Conservation (phyloP, 176 grass and related monocot genomes). For the Pontederia paniculata region DNA sequence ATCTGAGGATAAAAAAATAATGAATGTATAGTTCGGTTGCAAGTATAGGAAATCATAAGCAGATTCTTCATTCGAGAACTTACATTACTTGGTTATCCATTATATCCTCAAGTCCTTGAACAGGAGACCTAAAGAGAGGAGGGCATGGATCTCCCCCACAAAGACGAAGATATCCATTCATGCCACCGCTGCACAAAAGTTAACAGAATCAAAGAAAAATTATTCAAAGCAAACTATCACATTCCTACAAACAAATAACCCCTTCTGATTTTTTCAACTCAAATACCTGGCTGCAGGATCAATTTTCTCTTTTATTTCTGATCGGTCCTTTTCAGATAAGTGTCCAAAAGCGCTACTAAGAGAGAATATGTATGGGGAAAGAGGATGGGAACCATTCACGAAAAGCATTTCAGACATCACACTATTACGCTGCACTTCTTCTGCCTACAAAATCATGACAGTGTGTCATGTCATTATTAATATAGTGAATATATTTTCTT, state of each 20-base stretch:
- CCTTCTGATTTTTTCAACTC: neutral
- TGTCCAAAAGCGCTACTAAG: conserved; percentile 73
- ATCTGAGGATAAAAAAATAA: conserved; percentile 37
- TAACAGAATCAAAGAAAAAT: neutral
- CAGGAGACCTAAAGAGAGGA: conserved; percentile 78
- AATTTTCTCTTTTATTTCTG: conserved; percentile 74
- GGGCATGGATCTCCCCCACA: conserved; percentile 84
- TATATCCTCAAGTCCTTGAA: conserved; percentile 69
- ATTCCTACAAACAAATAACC: no score
- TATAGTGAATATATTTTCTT: neutral
- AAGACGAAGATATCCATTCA: conserved; percentile 91
- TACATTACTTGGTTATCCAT: conserved; percentile 99
- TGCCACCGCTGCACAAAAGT: conserved; percentile 67
- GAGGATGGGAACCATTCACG: conserved; percentile 73
- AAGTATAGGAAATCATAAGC: conserved; percentile 14
- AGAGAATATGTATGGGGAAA: conserved; percentile 91
- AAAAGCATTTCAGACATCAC: conserved; percentile 92
- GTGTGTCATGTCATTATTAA: conserved; percentile 18
- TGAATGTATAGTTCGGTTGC: conserved; percentile 14
- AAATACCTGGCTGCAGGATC: conserved; percentile 75
- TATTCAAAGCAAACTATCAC: no score
- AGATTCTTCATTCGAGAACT: neutral
- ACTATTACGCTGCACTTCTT: conserved; percentile 93
- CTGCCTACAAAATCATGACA: conserved; percentile 35
- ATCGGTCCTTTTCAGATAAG: conserved; percentile 39